Percentiles rank a stretch among this genome's conserved stretches.
Conservation (phyloP, 768 basidiomycete species). For the Kwoniella mangroviensis region DNA sequence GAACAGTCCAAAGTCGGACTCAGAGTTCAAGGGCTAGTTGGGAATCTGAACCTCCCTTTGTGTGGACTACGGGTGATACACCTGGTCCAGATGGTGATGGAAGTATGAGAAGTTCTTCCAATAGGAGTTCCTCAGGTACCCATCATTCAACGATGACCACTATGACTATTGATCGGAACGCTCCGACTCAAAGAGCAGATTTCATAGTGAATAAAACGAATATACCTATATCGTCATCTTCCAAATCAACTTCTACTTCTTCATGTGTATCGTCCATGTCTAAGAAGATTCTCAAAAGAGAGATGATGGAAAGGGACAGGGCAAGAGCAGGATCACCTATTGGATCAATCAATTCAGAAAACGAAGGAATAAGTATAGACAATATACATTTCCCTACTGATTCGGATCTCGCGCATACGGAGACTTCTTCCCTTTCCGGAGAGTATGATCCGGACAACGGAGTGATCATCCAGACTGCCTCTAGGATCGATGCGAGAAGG, state of each 20-base stretch:
- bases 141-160: conserved; percentile 13
- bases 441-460: conserved; percentile 22
- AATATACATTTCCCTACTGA: conserved; percentile 52
- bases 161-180: conserved; percentile 14
- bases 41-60: conserved; percentile 48
- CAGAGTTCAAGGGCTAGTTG: conserved; percentile 40
- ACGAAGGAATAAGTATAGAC: conserved; percentile 38
- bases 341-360: conserved; percentile 8
- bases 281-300: neutral
- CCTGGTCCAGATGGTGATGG: conserved; percentile 7
- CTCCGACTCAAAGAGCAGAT: conserved; percentile 33
- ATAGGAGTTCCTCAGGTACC: conserved; percentile 11
- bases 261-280: conserved; percentile 3
- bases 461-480: conserved; percentile 43
- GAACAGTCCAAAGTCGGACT: conserved; percentile 6
- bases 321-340: conserved; percentile 11
- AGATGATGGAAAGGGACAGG: too few species aligned
- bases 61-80: conserved; percentile 37
- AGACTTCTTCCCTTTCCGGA: conserved; percentile 25
- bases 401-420: conserved; percentile 43
- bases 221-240: conserved; percentile 21
- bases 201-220: conserved; percentile 21
- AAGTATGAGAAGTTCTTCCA: conserved; percentile 8
- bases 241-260: conserved; percentile 11
- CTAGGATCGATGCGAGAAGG: conserved; percentile 38